Base-by-base conservation (phyloP, 148 eudicot genomes). In the Selenicereus undatus region DNA sequence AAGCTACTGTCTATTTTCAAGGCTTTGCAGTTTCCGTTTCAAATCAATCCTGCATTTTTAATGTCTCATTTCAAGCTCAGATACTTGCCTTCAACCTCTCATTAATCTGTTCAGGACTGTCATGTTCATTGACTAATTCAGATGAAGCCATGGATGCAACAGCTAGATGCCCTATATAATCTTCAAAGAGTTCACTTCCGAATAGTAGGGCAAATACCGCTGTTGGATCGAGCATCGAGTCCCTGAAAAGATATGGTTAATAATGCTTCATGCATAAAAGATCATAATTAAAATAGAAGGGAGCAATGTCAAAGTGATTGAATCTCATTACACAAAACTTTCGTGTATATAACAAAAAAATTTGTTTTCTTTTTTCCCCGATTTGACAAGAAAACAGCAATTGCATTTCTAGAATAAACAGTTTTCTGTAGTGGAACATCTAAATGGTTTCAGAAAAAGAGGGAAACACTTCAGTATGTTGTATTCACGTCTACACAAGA, bases 141-240 rank as follows among this genome's bases (percentile, higher is more conserved):
- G 95, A 84, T 24, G 99, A 92, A 73, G 99, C 99, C 98, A 96
- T 96, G 58, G 97, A 90, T 35, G 99, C 97, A 73, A 96, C 95
- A 64, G 98, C 90, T 81, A 93, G 82, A 86, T 96, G 99, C 48
- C 99, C 99, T 8, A 96, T 85, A 43, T 96, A 96, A 74, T 96
- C 97, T 85, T 96, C 99, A 77, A 96, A 96, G 52, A 93, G 91
- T 83, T 96, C 99, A 77, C 99, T 96, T 77, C 99, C 98, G 79
- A 96, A 96, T 36, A 96, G 90, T 83, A 93, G 84, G 64, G 97
- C 91, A 81, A 96, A 96, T 64, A 93, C 98, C n/a, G 98, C 95
- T 24, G 94, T 93, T 22, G 99, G 93, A 86, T 96, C 99, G 73
- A 96, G 95, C 94, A 96, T 96, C 8, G 92, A 85, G 22, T 93